Base-by-base conservation (phyloP, 495 filamentous ascomycete genomes). In the Chlorociboria aeruginascens region DNA sequence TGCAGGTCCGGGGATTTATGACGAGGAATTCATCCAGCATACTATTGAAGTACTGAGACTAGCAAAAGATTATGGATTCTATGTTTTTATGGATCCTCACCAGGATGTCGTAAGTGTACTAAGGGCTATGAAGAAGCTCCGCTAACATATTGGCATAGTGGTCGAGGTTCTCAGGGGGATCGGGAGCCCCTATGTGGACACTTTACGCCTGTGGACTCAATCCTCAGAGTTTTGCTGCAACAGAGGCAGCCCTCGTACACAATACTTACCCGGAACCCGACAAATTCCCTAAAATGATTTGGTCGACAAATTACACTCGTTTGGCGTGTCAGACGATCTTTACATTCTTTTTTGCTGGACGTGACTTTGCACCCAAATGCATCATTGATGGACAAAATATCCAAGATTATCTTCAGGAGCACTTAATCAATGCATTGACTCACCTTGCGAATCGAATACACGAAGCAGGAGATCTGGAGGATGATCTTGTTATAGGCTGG, bases 151-250 rank as follows among this genome's bases (percentile, higher is more conserved):
- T 16, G 46, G 2, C 33, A 39, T 28, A 57, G 55, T 98, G 92
- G 92, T 97, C 92, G 35, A 70, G 92, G 42, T 88, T 94, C 45
- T 86, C 84, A 11, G 92, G 92, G 33, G 92, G 92, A 13, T 97
- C 92, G 20, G 92, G 92, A 29, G 93, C 92, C 8, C 92, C 92
- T 0, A 85, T 95, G 79, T 98, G 92, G 92, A 98, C 92, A 16
- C 63, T 98, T 0, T 97, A 97, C 65, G 92, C 92, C 1, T 86
- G 83, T 40, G 92, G 92, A 7, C 66, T 98, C 20, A 85, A 98
- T 55, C 92, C 93, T 3, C 72, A 76, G 57, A 75, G 73, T 30
- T 96, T 98, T 57, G 78, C 79, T 38, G 79, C 77, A 20, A 98
- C 90, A 12, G 85, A 95, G 63, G 93, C 89, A 3, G 88, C 93